Conservation (phyloP, 2,329 filamentous ascomycete species). For the Magnaporthiopsis incrustans region DNA sequence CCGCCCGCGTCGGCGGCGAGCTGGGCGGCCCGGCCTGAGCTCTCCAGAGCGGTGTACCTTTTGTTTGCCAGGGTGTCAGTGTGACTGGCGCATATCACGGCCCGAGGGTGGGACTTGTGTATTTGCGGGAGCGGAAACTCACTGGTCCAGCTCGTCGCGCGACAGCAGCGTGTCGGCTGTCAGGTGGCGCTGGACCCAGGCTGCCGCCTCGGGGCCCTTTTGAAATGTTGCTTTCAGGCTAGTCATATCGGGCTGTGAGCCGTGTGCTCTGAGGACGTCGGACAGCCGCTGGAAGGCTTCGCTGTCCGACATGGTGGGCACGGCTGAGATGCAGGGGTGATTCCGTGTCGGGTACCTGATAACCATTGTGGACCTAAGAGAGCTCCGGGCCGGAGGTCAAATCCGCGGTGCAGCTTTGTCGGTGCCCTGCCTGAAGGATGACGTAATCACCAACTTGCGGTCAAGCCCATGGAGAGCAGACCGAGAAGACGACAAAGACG, state of each 20-base stretch:
- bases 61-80: constrained; percentile 12
- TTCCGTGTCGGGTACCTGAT: too few relatives aligned
- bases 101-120: not conserved
- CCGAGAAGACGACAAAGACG: too few relatives aligned
- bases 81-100: not conserved
- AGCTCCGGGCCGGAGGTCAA: too few relatives aligned
- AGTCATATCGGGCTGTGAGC: constrained; percentile 7
- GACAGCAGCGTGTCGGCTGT: constrained; percentile 43
- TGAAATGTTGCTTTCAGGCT: constrained; percentile 28
- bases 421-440: too few relatives aligned
- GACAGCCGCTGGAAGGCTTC: constrained; percentile 5
- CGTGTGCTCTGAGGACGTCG: constrained; percentile 9
- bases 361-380: too few relatives aligned
- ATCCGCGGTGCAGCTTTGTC: too few relatives aligned
- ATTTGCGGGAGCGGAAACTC: constrained; percentile 14
- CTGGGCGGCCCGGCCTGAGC: constrained; percentile 37
- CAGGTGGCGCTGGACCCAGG: constrained; percentile 43
- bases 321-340: too few relatives aligned
- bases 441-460: too few relatives aligned
- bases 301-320: too few relatives aligned
- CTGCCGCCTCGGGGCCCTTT: constrained; percentile 27
- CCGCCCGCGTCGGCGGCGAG: constrained; percentile 37
- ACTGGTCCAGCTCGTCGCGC: constrained; percentile 46
- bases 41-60: constrained; percentile 43
- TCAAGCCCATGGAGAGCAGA: too few relatives aligned